Percentiles rank a stretch among this genome's conserved stretches.
Evolutionary conservation across 805 yeast genomes (phyloP).

Genomic region (Candida sakaeoensis): DNA sequence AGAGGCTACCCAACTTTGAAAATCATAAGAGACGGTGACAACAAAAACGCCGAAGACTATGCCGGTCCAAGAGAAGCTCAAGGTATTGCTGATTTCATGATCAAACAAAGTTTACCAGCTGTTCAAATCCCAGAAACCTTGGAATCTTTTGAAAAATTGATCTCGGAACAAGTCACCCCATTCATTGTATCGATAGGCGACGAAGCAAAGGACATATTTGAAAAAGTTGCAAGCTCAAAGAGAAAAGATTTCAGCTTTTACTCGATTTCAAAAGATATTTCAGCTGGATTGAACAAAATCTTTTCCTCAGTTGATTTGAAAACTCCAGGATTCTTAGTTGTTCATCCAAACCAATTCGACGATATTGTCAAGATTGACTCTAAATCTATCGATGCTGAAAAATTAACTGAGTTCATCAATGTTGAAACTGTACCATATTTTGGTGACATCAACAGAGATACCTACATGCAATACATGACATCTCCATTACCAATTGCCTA

Average conservation of each 20-base stretch:
- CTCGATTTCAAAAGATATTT: constrained; percentile 36
- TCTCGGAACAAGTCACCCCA: constrained; percentile 46
- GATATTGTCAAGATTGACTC: constrained; percentile 46
- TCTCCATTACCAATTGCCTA: constrained; percentile 79
- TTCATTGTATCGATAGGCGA: constrained; percentile 53
- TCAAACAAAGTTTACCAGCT: constrained; percentile 77
- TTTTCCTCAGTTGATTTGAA: constrained; percentile 24
- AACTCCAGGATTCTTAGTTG: constrained; percentile 40
- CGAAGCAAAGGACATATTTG: constrained; percentile 51
- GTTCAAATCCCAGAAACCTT: constrained; percentile 40
- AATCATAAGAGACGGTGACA: constrained; percentile 59
- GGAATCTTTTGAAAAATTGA: constrained; percentile 47
- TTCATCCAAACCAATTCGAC: constrained; percentile 42
- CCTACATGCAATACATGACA: constrained; percentile 71
- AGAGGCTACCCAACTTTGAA: constrained; percentile 85
- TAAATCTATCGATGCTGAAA: constrained; percentile 20
- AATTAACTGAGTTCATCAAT: constrained; percentile 47
- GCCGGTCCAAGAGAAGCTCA: constrained; percentile 81
- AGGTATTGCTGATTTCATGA: constrained; percentile 75
- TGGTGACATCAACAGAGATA: constrained; percentile 81
- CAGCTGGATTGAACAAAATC: constrained; percentile 35
- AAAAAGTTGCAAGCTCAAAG: constrained; percentile 55
- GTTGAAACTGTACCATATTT: constrained; percentile 75
- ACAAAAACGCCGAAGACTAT: constrained; percentile 55
- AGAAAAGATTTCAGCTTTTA: constrained; percentile 66